These are phyloP conservation scores for Metarhizium album DNA, from an alignment of 2,329 filamentous ascomycete genomes.

Conservation along the genomic window DNA sequence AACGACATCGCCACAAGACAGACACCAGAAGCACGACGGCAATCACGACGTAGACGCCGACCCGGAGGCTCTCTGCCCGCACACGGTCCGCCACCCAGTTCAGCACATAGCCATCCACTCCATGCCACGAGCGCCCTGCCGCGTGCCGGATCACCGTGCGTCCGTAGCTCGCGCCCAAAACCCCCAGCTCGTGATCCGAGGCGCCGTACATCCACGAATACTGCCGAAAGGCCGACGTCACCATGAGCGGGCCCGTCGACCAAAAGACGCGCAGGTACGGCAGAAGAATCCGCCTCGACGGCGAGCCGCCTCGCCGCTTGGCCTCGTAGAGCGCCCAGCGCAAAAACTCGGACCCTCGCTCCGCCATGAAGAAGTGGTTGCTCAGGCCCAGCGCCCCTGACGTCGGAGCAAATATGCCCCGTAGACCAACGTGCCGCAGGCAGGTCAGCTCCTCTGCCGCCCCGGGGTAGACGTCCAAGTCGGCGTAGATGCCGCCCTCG, in stretches of 20 bases:
- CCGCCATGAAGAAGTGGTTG: conserved; percentile 18
- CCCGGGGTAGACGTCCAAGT: conserved; percentile 13
- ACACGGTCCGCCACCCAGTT: conserved; percentile 13
- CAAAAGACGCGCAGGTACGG: conserved; percentile 16
- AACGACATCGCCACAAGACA: background rate
- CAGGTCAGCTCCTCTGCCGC: conserved; percentile 8
- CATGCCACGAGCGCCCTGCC: conserved; percentile 15
- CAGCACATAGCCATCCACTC: conserved; percentile 10
- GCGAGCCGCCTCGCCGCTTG: conserved; percentile 10
- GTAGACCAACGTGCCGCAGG: conserved; percentile 8
- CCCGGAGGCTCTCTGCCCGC: background rate
- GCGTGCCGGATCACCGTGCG: conserved; percentile 10
- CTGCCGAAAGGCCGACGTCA: conserved; percentile 11
- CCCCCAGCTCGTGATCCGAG: background rate
- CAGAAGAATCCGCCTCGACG: conserved; percentile 9
- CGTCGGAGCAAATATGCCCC: conserved; percentile 11
- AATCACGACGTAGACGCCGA: background rate
- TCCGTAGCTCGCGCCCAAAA: conserved; percentile 9
- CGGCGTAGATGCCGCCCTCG: conserved; percentile 15
- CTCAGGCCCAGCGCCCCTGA: conserved; percentile 9
- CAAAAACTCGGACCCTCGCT: conserved; percentile 9
- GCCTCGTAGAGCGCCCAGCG: conserved; percentile 13
- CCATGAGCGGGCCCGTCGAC: conserved; percentile 16
- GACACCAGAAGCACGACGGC: background rate
- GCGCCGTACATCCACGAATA: conserved; percentile 10